Evolutionary conservation across 805 yeast species (phyloP).

Genomic region (Metschnikowia koreensis): DNA sequence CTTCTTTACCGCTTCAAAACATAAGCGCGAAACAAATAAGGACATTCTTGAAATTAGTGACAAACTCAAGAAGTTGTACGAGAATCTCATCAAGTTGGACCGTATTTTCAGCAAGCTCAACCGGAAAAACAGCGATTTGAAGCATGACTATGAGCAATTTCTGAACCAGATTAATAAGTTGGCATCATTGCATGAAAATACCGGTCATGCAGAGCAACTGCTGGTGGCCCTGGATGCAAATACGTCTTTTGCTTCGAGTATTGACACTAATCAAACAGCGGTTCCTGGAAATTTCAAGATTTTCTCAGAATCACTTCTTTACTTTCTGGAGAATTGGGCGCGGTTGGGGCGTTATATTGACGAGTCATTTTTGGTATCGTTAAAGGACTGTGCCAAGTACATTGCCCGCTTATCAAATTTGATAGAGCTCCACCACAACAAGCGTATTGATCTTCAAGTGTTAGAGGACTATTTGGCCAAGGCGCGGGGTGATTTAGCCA

Average conservation of each 20-base stretch:
- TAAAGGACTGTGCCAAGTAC: slow-evolving; percentile 84
- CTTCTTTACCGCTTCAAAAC: slow-evolving; percentile 73
- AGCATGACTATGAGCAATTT: slow-evolving; percentile 70
- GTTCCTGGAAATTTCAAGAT: slow-evolving; percentile 31
- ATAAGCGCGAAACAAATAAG: slow-evolving; percentile 74
- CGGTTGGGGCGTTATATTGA: slow-evolving; percentile 54
- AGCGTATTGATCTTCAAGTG: slow-evolving; percentile 87
- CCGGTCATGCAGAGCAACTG: neutral
- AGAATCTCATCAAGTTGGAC: slow-evolving; percentile 76
- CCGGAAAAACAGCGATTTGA: slow-evolving; percentile 68
- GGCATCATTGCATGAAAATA: slow-evolving; percentile 50
- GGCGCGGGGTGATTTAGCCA: slow-evolving; percentile 61
- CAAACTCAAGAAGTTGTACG: slow-evolving; percentile 78
- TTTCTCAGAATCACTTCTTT: slow-evolving; percentile 37
- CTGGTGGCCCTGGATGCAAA: slow-evolving; percentile 33
- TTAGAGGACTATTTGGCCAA: slow-evolving; percentile 73
- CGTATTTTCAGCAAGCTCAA: slow-evolving; percentile 71
- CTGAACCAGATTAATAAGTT: slow-evolving; percentile 67
- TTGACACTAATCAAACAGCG: slow-evolving; percentile 16
- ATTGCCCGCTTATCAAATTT: slow-evolving; percentile 48
- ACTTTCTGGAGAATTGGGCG: slow-evolving; percentile 41
- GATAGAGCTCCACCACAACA: slow-evolving; percentile 83
- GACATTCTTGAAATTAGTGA: slow-evolving; percentile 63
- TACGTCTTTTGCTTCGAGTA: slow-evolving; percentile 9
- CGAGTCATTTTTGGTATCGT: slow-evolving; percentile 73